Base-by-base conservation (phyloP, 2,329 filamentous ascomycete species). In the Apiospora marii region DNA sequence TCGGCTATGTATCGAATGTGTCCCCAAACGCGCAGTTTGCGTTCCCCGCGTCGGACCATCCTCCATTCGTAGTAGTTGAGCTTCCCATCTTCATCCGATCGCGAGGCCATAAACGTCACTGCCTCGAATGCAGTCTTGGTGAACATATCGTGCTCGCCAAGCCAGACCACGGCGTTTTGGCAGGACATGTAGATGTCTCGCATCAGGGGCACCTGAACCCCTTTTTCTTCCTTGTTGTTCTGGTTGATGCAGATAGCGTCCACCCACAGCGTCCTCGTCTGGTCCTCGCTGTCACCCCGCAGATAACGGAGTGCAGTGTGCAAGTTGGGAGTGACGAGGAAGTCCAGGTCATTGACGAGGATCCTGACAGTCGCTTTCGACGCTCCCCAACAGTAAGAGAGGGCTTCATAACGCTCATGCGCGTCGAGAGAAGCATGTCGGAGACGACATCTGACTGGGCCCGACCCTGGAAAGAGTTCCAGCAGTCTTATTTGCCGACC, bases 331-430 rank as follows among this genome's bases (percentile, higher is more conserved):
- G 71, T 70, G 12, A 73, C 71, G n/a, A 41, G 34, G 44, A 75
- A 74, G 37, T 43, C 37, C 24, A 41, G 48, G 34, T 49, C 70
- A 49, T 72, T 37, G 10, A 75, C 70, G 34, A 67, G 49, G 43
- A 75, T 75, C 24, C 51, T 69, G 68, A 69, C 67, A 41, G 37
- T 71, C 30, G 43, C 51, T 46, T 34, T 61, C 6, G 34, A 53
- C 5, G 64, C 19, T 5, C 73, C 73, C 70, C 72, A 74, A 44
- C 70, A 75, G 51, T 75, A 74, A 13, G 74, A 74, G 44, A 73
- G 30, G 8, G 72, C 70, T 68, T 75, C 74, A 48, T 74, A 75
- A 30, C 67, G 22, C 16, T 71, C 69, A 41, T 69, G 13, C 4
- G 64, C 41, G 27, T 43, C 43, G 53, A 75, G 48, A 22, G 68